Evolutionary conservation across 192 early-diverging fungal species (phyloP).

Genomic region (Backusella liffmaniae): DNA sequence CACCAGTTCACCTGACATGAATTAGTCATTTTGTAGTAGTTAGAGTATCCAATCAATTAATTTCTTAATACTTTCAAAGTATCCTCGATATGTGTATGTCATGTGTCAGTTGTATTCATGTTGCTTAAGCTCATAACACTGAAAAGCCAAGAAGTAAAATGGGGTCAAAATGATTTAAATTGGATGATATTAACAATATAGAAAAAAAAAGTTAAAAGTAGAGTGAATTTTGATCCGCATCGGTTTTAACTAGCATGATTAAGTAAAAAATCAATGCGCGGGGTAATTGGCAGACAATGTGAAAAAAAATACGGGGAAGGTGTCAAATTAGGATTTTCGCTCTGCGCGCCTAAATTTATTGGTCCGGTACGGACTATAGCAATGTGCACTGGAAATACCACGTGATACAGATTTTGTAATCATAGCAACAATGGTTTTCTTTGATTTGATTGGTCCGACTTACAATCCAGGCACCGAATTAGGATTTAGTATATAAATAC

Average conservation of each 20-base stretch:
- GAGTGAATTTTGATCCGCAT: neutral
- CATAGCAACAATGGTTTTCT: neutral
- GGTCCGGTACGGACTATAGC: neutral
- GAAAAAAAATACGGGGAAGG: neutral
- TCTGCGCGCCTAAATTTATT: neutral
- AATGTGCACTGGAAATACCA: neutral
- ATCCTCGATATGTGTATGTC: too few relatives aligned
- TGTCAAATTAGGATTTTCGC: neutral
- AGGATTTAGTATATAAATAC: neutral
- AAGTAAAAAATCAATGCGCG: neutral
- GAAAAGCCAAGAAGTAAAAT: too few relatives aligned
- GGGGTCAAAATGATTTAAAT: too few relatives aligned
- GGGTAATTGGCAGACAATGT: neutral
- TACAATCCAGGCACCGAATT: neutral
- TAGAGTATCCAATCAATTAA: too few relatives aligned
- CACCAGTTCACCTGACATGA: too few relatives aligned
- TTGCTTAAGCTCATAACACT: too few relatives aligned
- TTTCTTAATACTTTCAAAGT: too few relatives aligned
- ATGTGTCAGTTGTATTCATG: too few relatives aligned
- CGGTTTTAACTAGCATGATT: neutral
- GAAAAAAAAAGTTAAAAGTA: too few relatives aligned
- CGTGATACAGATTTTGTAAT: neutral
- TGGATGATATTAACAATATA: too few relatives aligned
- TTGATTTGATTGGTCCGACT: neutral
- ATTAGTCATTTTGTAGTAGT: too few relatives aligned